Conservation (phyloP, 75 land plant genomes). For the Azolla pinnata region DNA sequence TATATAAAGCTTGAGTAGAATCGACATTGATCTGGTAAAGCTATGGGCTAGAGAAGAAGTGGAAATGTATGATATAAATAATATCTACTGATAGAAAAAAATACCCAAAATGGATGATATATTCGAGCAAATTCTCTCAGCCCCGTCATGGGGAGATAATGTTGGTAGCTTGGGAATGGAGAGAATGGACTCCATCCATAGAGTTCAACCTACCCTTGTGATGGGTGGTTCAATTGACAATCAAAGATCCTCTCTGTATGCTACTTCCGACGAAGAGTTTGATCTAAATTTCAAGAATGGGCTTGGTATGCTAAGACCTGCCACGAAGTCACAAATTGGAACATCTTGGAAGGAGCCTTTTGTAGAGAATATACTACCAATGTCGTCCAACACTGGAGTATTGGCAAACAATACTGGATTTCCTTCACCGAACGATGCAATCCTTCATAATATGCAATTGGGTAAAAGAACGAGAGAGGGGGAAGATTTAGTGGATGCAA, state of each 20-base stretch:
- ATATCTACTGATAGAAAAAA: too few species aligned
- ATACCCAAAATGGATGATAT: conserved; percentile 8
- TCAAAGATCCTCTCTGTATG: too few species aligned
- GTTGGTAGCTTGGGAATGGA: conserved; percentile 1
- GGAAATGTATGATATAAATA: too few species aligned
- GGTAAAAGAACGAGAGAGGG: neutral
- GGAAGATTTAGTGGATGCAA: neutral
- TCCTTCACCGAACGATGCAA: neutral
- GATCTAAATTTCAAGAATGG: neutral
- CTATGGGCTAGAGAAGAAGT: too few species aligned
- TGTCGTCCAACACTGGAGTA: neutral
- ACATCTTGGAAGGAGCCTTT: neutral
- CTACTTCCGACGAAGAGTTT: too few species aligned
- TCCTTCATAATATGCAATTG: neutral
- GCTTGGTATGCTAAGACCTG: neutral
- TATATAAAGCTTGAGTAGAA: too few species aligned
- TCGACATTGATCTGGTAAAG: too few species aligned
- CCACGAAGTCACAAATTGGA: neutral
- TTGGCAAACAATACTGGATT: neutral
- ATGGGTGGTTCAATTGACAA: too few species aligned
- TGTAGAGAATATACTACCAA: neutral
- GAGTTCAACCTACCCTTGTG: neutral
- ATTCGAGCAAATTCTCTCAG: conserved; percentile 1
- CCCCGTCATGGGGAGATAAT: neutral
- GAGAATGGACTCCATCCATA: neutral